Percentiles rank a stretch among this genome's conserved stretches.
Conservation (phyloP, 306 rosid species). For the Gynostemma pentaphyllum region DNA sequence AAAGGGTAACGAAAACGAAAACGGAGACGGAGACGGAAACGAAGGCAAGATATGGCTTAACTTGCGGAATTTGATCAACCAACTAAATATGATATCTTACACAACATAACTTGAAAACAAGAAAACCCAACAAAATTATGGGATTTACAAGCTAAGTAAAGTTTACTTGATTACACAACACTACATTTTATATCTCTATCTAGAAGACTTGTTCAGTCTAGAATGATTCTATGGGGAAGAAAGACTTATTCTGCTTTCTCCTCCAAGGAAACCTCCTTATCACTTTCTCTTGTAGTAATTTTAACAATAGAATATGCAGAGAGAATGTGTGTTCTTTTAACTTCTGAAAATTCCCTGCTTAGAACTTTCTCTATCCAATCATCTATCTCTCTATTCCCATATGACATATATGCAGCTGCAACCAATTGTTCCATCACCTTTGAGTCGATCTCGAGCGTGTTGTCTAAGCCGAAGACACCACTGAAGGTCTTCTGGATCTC, state of each 20-base stretch:
- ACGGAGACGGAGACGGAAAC: neutral
- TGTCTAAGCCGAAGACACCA: conserved; percentile 30
- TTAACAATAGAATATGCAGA: conserved; percentile 35
- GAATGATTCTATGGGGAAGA: conserved; percentile 51
- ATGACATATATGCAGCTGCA: conserved; percentile 55
- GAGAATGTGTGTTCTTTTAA: conserved; percentile 31
- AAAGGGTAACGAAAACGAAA: neutral
- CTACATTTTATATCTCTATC: conserved; percentile 22
- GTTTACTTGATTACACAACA: conserved; percentile 5
- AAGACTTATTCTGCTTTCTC: conserved; percentile 30
- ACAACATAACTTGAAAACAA: conserved; percentile 21
- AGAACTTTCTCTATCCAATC: conserved; percentile 73
- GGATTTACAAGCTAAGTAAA: conserved; percentile 26
- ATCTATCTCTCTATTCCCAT: conserved; percentile 38
- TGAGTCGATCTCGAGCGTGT: conserved; percentile 40
- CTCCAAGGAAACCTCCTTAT: conserved; percentile 17
- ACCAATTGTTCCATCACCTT: conserved; percentile 57
- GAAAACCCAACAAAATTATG: conserved; percentile 35
- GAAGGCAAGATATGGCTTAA: neutral
- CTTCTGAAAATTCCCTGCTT: conserved; percentile 43
- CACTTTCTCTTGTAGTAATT: conserved; percentile 38
- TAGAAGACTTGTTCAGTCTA: conserved; percentile 38
- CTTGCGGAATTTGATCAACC: neutral
- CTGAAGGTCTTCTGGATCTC: conserved; percentile 40
- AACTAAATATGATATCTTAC: conserved; percentile 28